Base-by-base conservation (phyloP, 371 early-diverging fungal genomes). In the Entomophthora muscae region DNA sequence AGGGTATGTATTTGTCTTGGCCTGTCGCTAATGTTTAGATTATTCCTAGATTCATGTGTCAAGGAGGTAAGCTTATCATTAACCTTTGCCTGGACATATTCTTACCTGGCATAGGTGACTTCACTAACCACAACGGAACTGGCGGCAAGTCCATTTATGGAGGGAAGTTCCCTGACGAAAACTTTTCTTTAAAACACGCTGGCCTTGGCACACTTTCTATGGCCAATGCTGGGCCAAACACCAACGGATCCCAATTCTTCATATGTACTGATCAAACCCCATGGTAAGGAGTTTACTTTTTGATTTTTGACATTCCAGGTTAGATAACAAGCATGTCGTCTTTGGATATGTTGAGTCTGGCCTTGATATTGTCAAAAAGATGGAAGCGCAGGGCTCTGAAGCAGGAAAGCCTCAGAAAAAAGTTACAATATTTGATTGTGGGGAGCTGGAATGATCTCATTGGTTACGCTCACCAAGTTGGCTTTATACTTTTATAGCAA, bases 271-370 rank as follows among this genome's bases (percentile, higher is more conserved):
- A 74, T 65, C 69, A 71, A 71, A 81, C 85, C 52, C 61, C 82
- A 31, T 96, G 98, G 98, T 86, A 27, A 30, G 23, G n/a, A 2
- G 10, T 33, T 28, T n/a, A 61, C 13, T 61, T 32, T 12, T 52
- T 23, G 32, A 21, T 52, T 32, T n/a, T 17, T 26, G 31, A 53
- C 87, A 92, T 0, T 83, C 85, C 53, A 92, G 90, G 75, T 86
- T 99, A 68, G 95, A 99, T 77, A 91, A 91, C 69, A 95, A 93
- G 82, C 99, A 99, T 83, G 94, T 93, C 64, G 99, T 99, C 51
- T 99, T 99, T 75, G 99, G 99, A 63, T 51, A 73, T 53, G 98
- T 98, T 29, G 72, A 90, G 53, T 78, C 78, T 73, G 89, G 89
- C 28, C 78, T 83, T 70, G 79, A 78, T 42, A 70, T 94, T 52